Conservation (phyloP, 768 basidiomycete genomes). For the Leccinum rimulosum region DNA sequence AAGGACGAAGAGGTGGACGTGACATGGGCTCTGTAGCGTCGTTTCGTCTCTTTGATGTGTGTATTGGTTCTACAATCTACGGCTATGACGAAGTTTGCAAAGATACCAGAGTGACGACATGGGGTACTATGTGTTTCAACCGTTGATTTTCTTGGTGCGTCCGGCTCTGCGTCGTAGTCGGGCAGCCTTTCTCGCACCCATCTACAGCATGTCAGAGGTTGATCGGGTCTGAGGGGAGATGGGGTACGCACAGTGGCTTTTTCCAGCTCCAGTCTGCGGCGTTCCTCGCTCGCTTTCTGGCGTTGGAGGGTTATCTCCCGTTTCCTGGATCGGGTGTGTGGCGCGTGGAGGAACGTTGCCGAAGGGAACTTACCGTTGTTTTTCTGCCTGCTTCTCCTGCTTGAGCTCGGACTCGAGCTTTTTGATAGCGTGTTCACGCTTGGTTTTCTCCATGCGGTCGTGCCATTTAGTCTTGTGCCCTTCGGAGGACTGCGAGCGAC, state of each 20-base stretch:
- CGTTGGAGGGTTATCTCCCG: constrained; percentile 68
- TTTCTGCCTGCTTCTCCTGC: constrained; percentile 72
- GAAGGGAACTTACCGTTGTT: constrained; percentile 45
- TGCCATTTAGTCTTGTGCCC: constrained; percentile 72
- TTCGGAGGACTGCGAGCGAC: constrained; percentile 64
- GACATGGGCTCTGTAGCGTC: constrained; percentile 65
- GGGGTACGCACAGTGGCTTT: constrained; percentile 24
- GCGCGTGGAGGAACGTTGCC: neutral
- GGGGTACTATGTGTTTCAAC: constrained; percentile 37
- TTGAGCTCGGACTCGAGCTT: constrained; percentile 70
- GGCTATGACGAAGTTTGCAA: neutral
- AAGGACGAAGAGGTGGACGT: constrained; percentile 73
- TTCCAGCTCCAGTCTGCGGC: constrained; percentile 49
- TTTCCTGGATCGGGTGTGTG: constrained; percentile 41
- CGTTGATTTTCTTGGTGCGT: constrained; percentile 77
- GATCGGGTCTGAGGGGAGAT: neutral
- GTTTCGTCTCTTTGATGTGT: neutral
- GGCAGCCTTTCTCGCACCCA: constrained; percentile 78
- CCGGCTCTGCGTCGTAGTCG: constrained; percentile 71
- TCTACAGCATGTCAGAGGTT: constrained; percentile 40
- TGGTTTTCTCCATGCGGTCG: constrained; percentile 66
- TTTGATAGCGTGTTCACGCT: constrained; percentile 66
- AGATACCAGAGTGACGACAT: neutral
- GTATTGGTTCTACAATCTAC: constrained; percentile 11
- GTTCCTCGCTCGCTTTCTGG: constrained; percentile 71